phyloP scores from a whole-genome alignment of 2,329 filamentous ascomycete species.

The Penicillium sp. region DNA sequence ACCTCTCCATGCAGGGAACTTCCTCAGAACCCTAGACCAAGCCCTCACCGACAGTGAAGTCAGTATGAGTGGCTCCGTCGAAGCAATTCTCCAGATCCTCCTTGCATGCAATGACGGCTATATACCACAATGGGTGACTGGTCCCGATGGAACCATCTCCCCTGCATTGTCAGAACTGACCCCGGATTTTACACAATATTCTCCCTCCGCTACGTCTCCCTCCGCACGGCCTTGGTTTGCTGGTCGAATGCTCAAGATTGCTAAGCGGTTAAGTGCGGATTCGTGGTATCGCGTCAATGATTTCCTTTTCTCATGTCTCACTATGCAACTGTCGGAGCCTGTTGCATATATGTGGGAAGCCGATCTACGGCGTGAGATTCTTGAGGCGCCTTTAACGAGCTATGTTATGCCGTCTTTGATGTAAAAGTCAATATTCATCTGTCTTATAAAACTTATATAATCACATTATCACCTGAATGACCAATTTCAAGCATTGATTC shows the following conservation, averaged over 20 bases:
- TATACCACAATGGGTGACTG: not conserved
- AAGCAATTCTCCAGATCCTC: conserved; percentile 42
- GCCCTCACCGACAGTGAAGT: conserved; percentile 37
- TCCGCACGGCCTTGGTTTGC: conserved; percentile 41
- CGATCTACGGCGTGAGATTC: conserved; percentile 37
- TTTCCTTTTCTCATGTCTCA: conserved; percentile 39
- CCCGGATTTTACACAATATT: conserved; percentile 33
- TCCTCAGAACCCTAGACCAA: conserved; percentile 34
- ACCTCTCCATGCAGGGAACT: conserved; percentile 28
- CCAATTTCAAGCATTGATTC: not conserved
- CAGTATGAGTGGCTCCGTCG: conserved; percentile 37
- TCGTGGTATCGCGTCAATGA: conserved; percentile 38
- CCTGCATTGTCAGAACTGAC: not conserved
- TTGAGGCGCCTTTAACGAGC: conserved; percentile 37
- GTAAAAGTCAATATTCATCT: not conserved
- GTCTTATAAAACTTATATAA: not conserved
- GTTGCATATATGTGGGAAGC: conserved; percentile 32
- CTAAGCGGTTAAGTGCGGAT: conserved; percentile 34
- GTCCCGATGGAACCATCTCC: not conserved
- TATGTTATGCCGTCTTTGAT: conserved; percentile 31
- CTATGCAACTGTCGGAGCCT: conserved; percentile 25
- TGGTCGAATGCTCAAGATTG: conserved; percentile 42
- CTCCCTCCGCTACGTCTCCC: conserved; percentile 22
- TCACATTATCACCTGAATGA: not conserved
- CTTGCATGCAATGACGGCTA: conserved; percentile 35